Evolutionary conservation across 2,329 filamentous ascomycete species (phyloP), one percentile per base, ranked within the genome.

Genomic region (Onygenales sp.): DNA sequence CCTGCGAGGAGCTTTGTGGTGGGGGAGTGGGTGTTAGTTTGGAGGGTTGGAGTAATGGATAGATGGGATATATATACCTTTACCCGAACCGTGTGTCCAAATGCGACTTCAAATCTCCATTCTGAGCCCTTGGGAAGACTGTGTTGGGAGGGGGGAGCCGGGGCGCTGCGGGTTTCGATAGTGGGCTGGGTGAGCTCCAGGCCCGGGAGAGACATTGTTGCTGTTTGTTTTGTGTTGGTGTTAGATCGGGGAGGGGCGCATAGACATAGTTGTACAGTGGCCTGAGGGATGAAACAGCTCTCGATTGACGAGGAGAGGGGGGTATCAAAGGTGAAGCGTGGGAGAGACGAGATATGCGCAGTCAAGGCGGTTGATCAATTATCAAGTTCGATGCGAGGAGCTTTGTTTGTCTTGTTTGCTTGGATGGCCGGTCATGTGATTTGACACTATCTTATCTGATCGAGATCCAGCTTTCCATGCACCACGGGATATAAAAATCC

Each of bases 81-180:
- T 44, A 81, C 74, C 59, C 77, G 72, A 41, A 81, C 69, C 11
- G 71, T 74, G 48, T 71, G 72, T 11, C 75, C 76, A 58, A 76
- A 74, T 9, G 84, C 78, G 44, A 89, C 83, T 64, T 88, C 79
- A 71, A 92, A 92, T 50, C 87, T 82, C 83, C 86, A 92, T 77
- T 92, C 87, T 63, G 81, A 84, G 59, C 80, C 81, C 53, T 82
- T 78, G 50, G 78, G 74, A 58, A 92, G 79, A 58, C 72, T 74
- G 55, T 80, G 74, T 50, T 77, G 68, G 38, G 68, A 68, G 32
- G 70, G 67, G 42, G 69, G 68, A 46, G 72, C 69, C 57, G 68
- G 62, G 39, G 63, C 65, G 55, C 63, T 63, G 33, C 62, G 59
- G 51, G 63, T 63, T 55, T 71, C 71, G 70, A 83, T 82, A 63